These are phyloP conservation scores for Metschnikowia baotianmanensis DNA, from an alignment of 805 yeast species.

Conservation along the genomic window DNA sequence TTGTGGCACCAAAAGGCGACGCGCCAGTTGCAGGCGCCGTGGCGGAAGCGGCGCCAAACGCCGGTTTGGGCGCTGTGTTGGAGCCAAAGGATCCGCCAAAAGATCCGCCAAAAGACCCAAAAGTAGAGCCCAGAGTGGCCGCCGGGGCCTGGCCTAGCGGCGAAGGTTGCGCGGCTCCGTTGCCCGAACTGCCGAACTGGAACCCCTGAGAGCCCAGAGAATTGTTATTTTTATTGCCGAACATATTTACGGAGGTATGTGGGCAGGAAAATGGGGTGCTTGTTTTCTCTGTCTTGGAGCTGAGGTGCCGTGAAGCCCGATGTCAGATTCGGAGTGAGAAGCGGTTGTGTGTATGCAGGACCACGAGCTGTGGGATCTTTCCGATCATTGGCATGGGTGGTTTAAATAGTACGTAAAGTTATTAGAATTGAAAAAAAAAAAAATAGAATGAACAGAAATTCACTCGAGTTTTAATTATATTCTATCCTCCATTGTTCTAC, in stretches of 20 bases:
- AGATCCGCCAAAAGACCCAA: not conserved
- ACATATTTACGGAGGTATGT: constrained; percentile 4
- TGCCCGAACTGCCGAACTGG: constrained; percentile 1
- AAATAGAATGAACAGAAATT: too few relatives aligned
- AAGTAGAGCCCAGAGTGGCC: not conserved
- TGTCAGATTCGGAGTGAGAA: too few relatives aligned
- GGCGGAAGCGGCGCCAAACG: constrained; percentile 4
- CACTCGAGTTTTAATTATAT: too few relatives aligned
- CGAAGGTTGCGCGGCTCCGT: constrained; percentile 2
- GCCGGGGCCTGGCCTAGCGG: constrained; percentile 7
- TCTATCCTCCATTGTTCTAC: too few relatives aligned
- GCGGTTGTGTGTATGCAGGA: too few relatives aligned
- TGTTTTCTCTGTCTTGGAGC: too few relatives aligned
- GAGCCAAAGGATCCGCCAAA: constrained; percentile 7
- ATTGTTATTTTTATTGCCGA: constrained; percentile 9
- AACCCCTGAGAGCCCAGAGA: constrained; percentile 5
- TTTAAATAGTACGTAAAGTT: constrained; percentile 12
- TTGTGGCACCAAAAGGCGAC: constrained; percentile 3
- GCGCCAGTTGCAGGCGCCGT: not conserved
- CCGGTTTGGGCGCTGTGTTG: constrained; percentile 2
- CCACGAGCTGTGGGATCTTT: too few relatives aligned
- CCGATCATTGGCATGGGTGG: too few relatives aligned
- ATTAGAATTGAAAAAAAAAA: not conserved
- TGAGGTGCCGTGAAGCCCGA: too few relatives aligned
- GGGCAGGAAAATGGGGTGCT: not conserved